These are phyloP conservation scores for Penicillium sp. DNA, from an alignment of 2,329 filamentous ascomycete species.

Conservation along the genomic window DNA sequence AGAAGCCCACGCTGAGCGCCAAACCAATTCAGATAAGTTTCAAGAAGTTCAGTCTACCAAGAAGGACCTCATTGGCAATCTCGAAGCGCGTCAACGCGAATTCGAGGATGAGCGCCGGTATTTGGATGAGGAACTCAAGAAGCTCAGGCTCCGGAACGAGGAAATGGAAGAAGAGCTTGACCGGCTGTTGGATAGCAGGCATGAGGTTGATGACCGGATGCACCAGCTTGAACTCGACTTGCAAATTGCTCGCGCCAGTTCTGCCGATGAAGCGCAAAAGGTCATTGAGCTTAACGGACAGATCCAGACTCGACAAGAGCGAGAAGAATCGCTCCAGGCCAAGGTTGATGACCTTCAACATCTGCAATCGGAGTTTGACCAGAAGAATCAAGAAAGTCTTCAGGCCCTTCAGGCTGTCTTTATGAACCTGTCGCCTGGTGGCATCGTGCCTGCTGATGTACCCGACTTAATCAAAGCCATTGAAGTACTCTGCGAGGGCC, in stretches of 20 bases:
- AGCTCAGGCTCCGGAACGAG: slow-evolving; percentile 72
- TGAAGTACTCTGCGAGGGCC: slow-evolving; percentile 54
- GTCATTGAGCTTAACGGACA: slow-evolving; percentile 52
- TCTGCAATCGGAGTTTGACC: slow-evolving; percentile 51
- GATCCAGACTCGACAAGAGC: slow-evolving; percentile 54
- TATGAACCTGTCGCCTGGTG: slow-evolving; percentile 54
- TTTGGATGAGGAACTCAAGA: slow-evolving; percentile 74
- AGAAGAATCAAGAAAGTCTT: slow-evolving; percentile 51
- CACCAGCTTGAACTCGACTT: slow-evolving; percentile 68
- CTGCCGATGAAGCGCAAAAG: slow-evolving; percentile 43
- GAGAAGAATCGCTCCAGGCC: slow-evolving; percentile 35
- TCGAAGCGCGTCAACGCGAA: slow-evolving; percentile 86
- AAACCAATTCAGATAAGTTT: slow-evolving; percentile 62
- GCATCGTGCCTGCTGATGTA: slow-evolving; percentile 54
- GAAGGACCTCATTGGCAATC: slow-evolving; percentile 87
- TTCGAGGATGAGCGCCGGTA: slow-evolving; percentile 80
- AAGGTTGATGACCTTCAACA: slow-evolving; percentile 50
- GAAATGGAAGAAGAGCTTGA: slow-evolving; percentile 92
- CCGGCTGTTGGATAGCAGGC: slow-evolving; percentile 70
- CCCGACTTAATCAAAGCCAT: slow-evolving; percentile 59
- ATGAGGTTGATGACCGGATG: slow-evolving; percentile 64
- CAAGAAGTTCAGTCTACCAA: slow-evolving; percentile 90
- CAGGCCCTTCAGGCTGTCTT: slow-evolving; percentile 58
- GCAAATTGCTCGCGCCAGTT: slow-evolving; percentile 53
- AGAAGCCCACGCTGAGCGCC: slow-evolving; percentile 59